phyloP scores from a whole-genome alignment of 805 yeast species.

The Babjeviella inositovora region DNA sequence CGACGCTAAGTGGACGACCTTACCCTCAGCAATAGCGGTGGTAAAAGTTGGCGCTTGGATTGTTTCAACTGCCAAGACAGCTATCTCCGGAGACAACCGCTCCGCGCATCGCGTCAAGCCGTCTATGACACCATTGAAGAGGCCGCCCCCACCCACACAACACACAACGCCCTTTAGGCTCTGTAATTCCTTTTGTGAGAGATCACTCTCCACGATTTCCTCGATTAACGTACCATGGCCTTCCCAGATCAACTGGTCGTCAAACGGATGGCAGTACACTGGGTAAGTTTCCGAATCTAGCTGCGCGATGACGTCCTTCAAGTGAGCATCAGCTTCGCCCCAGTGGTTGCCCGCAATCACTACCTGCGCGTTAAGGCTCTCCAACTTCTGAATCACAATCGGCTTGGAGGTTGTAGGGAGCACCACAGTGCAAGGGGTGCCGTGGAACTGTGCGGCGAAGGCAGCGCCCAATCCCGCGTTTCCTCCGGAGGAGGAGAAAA shows the following conservation, averaged over 20 bases:
- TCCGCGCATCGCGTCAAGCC: slow-evolving; percentile 21
- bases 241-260: slow-evolving; percentile 33
- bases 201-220: slow-evolving; percentile 16
- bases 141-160: slow-evolving; percentile 44
- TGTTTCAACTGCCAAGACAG: slow-evolving; percentile 40
- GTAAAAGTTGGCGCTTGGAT: slow-evolving; percentile 44
- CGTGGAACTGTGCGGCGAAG: slow-evolving; percentile 18
- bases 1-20: slow-evolving; percentile 23
- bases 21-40: slow-evolving; percentile 26
- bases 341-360: slow-evolving; percentile 26
- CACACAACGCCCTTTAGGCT: slow-evolving; percentile 28
- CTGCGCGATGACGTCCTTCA: slow-evolving; percentile 12
- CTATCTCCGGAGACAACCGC: too few relatives aligned
- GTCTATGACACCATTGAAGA: slow-evolving; percentile 31
- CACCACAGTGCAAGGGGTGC: slow-evolving; percentile 38
- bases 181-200: slow-evolving; percentile 4
- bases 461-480: slow-evolving; percentile 43
- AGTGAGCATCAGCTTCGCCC: slow-evolving; percentile 32
- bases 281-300: slow-evolving; percentile 10
- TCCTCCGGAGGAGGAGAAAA: slow-evolving; percentile 39
- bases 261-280: slow-evolving; percentile 40
- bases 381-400: slow-evolving; percentile 26
- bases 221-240: slow-evolving; percentile 33
- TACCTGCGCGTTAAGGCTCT: slow-evolving; percentile 31
- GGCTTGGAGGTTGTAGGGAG: slow-evolving; percentile 34